These are phyloP conservation scores for Multifurca ochricompacta DNA, from an alignment of 768 basidiomycete genomes.

Conservation along the genomic window DNA sequence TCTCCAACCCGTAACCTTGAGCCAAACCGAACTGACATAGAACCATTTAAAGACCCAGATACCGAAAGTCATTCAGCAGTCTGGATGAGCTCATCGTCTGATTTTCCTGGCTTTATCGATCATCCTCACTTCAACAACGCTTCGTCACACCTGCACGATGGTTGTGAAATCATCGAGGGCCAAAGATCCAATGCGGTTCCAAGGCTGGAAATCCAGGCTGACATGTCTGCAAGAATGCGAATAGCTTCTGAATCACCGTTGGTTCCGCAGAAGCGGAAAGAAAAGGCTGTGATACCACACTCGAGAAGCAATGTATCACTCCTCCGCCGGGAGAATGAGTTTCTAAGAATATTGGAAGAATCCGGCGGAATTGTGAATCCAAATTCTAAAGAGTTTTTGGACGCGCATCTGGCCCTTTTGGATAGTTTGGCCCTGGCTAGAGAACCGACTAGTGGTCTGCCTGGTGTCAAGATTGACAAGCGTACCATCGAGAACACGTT, in stretches of 20 bases:
- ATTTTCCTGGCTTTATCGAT: not conserved
- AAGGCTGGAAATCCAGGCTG: not conserved
- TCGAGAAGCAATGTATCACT: constrained; percentile 64
- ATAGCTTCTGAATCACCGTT: not conserved
- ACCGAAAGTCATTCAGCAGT: not conserved
- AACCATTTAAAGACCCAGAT: not conserved
- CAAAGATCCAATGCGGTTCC: not conserved
- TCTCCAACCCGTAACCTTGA: not conserved
- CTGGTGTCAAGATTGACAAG: constrained; percentile 64
- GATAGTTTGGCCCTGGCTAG: constrained; percentile 48
- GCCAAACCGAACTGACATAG: not conserved
- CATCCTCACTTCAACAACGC: not conserved
- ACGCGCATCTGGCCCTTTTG: constrained; percentile 57
- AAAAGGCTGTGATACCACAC: constrained; percentile 14
- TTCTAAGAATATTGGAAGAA: constrained; percentile 56
- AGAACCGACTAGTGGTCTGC: constrained; percentile 63
- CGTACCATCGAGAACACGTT: constrained; percentile 58
- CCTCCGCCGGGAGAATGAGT: constrained; percentile 73
- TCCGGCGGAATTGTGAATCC: constrained; percentile 61
- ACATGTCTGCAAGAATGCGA: not conserved
- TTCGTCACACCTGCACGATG: not conserved
- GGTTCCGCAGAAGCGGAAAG: constrained; percentile 18
- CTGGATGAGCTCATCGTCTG: not conserved
- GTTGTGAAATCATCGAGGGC: not conserved
- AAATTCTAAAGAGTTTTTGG: constrained; percentile 61